Evolutionary conservation across 2,329 filamentous ascomycete species (phyloP).

Genomic region (Pyrenochaeta sp.): DNA sequence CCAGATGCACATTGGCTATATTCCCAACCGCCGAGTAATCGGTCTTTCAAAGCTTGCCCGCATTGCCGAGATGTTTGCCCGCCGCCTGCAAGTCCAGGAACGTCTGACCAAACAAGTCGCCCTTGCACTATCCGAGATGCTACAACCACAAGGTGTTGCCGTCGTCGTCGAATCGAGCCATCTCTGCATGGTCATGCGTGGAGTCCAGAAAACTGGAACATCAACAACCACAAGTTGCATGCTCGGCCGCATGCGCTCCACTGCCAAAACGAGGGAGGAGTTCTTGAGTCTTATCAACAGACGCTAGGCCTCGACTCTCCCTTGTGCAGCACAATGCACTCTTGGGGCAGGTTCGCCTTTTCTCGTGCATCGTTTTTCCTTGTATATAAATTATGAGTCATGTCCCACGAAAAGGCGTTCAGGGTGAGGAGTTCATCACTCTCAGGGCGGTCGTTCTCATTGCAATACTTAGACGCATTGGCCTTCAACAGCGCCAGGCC

Average conservation of each 20-base stretch:
- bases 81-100: slow-evolving; percentile 94
- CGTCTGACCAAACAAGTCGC: slow-evolving; percentile 96
- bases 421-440: slow-evolving; percentile 42
- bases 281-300: slow-evolving; percentile 77
- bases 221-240: slow-evolving; percentile 96
- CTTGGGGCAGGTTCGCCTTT: not conserved
- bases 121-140: slow-evolving; percentile 87
- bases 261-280: slow-evolving; percentile 93
- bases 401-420: slow-evolving; percentile 18
- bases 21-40: slow-evolving; percentile 88
- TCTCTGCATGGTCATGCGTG: slow-evolving; percentile 98
- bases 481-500: slow-evolving; percentile 32
- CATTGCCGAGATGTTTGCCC: slow-evolving; percentile 96
- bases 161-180: slow-evolving; percentile 98
- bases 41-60: slow-evolving; percentile 95
- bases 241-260: slow-evolving; percentile 92
- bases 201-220: slow-evolving; percentile 89
- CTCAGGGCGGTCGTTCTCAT: slow-evolving; percentile 27
- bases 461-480: slow-evolving; percentile 28
- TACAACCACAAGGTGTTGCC: slow-evolving; percentile 92
- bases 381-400: not conserved
- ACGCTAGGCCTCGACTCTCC: slow-evolving; percentile 18
- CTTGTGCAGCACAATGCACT: not conserved
- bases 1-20: slow-evolving; percentile 99
- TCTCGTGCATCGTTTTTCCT: too few species aligned